Conservation (phyloP, 2,329 filamentous ascomycete species). For the Sclerotiophoma versabilis region DNA sequence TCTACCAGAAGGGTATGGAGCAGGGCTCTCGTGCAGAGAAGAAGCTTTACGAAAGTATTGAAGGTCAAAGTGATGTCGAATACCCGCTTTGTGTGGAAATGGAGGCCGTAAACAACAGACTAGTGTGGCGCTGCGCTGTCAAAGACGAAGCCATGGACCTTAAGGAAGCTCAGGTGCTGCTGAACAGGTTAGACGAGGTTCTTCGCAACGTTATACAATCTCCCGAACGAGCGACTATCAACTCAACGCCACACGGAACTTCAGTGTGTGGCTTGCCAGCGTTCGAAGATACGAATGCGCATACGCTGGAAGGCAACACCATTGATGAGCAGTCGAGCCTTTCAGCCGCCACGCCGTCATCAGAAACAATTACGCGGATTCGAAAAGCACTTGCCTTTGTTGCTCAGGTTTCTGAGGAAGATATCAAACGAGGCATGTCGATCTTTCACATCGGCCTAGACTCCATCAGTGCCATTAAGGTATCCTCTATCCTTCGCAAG, state of each 20-base stretch:
- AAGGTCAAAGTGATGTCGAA: constrained; percentile 73
- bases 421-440: constrained; percentile 68
- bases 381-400: constrained; percentile 60
- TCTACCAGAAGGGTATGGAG: constrained; percentile 65
- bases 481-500: constrained; percentile 73
- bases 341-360: constrained; percentile 26
- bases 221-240: constrained; percentile 61
- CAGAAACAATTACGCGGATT: constrained; percentile 50
- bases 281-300: constrained; percentile 41
- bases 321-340: not conserved
- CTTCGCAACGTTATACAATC: constrained; percentile 63
- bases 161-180: constrained; percentile 57
- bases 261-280: constrained; percentile 70
- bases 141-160: constrained; percentile 63
- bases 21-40: constrained; percentile 53
- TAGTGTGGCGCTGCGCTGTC: constrained; percentile 77
- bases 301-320: not conserved
- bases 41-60: constrained; percentile 67
- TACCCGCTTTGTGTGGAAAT: constrained; percentile 85
- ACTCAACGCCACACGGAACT: constrained; percentile 59
- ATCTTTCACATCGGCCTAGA: constrained; percentile 89
- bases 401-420: constrained; percentile 64
- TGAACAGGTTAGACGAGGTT: constrained; percentile 66
- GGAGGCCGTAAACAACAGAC: constrained; percentile 63
- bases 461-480: constrained; percentile 90